phyloP scores from a whole-genome alignment of 1,139 yeast species.

The Yamadazyma buinensis region DNA sequence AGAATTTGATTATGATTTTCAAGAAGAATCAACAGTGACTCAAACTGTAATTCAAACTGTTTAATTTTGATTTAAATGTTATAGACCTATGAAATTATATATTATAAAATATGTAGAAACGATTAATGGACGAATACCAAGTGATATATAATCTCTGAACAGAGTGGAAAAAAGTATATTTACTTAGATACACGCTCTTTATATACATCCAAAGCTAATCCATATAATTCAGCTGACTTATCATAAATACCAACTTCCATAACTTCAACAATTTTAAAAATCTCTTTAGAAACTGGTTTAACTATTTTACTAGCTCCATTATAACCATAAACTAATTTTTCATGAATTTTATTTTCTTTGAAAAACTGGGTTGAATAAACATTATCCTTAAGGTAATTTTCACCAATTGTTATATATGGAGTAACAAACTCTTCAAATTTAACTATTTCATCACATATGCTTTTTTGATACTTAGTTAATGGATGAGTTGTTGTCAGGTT shows the following conservation, averaged over 20 bases:
- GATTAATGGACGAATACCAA: too few species aligned
- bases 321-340: constrained; percentile 20
- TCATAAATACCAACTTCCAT: constrained; percentile 26
- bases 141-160: too few species aligned
- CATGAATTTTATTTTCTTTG: constrained; percentile 31
- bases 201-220: constrained; percentile 7
- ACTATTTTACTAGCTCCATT: constrained; percentile 17
- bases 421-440: constrained; percentile 24
- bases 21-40: not conserved
- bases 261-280: constrained; percentile 30
- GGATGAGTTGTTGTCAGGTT: constrained; percentile 37
- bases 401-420: constrained; percentile 30
- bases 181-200: constrained; percentile 3
- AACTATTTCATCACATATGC: constrained; percentile 33
- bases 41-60: too few species aligned
- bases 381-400: constrained; percentile 31
- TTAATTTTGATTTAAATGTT: too few species aligned
- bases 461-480: constrained; percentile 31
- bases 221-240: constrained; percentile 15
- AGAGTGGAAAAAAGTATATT: too few species aligned
- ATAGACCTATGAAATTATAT: too few species aligned
- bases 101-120: too few species aligned
- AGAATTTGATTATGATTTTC: constrained; percentile 1
- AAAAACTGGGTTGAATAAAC: constrained; percentile 36
- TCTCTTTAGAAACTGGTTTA: constrained; percentile 26